Evolutionary conservation across 257 asterid genomes (phyloP).

Genomic region (Solanum tarijense): DNA sequence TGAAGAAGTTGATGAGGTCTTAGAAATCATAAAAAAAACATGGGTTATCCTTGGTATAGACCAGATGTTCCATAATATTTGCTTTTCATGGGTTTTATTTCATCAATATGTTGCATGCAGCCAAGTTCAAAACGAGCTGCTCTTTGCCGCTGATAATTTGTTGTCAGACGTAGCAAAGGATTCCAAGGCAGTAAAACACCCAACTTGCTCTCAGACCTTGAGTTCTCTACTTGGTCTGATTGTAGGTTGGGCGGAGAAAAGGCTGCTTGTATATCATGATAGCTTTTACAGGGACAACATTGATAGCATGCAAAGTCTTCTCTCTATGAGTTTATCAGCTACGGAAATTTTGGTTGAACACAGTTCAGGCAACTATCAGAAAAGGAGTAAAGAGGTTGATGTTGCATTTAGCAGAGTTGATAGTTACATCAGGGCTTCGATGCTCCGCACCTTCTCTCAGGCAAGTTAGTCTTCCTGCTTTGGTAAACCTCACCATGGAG

Average conservation of each 20-base stretch:
- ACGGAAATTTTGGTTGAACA: slow-evolving; percentile 43
- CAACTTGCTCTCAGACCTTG: slow-evolving; percentile 40
- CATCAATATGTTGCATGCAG: slow-evolving; percentile 42
- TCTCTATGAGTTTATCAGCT: slow-evolving; percentile 51
- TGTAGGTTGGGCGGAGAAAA: slow-evolving; percentile 60
- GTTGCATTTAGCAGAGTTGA: slow-evolving; percentile 47
- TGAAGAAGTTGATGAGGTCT: slow-evolving; percentile 84
- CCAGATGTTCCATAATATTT: slow-evolving; percentile 59
- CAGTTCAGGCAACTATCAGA: slow-evolving; percentile 26
- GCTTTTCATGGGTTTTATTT: slow-evolving; percentile 73
- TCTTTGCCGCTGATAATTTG: slow-evolving; percentile 54
- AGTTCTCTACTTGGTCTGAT: slow-evolving; percentile 32
- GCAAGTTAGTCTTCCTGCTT: slow-evolving; percentile 39
- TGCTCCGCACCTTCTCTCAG: slow-evolving; percentile 56
- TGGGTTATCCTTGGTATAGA: slow-evolving; percentile 74
- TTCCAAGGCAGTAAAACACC: slow-evolving; percentile 32
- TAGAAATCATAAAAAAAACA: slow-evolving; percentile 73
- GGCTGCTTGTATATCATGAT: slow-evolving; percentile 55
- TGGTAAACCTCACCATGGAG: background rate
- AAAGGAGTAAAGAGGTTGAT: slow-evolving; percentile 36
- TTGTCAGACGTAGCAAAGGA: slow-evolving; percentile 55
- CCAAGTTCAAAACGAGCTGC: slow-evolving; percentile 62
- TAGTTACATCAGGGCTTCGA: slow-evolving; percentile 70
- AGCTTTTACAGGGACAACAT: slow-evolving; percentile 60
- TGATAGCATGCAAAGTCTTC: slow-evolving; percentile 52